Base-by-base conservation (phyloP, 768 basidiomycete species). In the Podaxis sp. region DNA sequence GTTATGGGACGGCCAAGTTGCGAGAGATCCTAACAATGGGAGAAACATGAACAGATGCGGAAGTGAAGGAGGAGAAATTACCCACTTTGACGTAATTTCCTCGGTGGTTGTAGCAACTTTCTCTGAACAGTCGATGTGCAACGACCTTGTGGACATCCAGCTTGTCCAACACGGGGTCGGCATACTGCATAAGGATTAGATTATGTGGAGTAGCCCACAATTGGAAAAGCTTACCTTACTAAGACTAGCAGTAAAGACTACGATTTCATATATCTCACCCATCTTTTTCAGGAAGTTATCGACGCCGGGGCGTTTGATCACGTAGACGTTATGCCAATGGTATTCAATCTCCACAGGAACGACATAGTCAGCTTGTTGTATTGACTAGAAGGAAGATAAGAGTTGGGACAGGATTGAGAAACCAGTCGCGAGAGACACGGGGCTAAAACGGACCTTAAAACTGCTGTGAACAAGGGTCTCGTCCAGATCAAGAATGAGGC, bases 301-400 rank as follows among this genome's bases (percentile, higher is more conserved):
- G 15, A 99, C 97, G 15, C 97, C 97, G 8, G 97, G 97, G 55
- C 97, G 90, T 76, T 98, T 98, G 76, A 98, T 93, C 54, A 98
- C 97, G 76, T 98, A 98, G 66, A 98, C 95, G 71, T 99, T 98
- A 74, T 99, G 97, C 85, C 91, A 93, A 71, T 97, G 92, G 67
- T 93, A 95, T 72, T 99, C 97, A 65, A 99, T 99, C 76, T 98
- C 97, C 25, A 99, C 97, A 4, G 97, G 97, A 2, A 99, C 96
- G 65, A 98, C 93, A 75, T 94, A 99, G 79, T 99, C 97, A 33
- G 96, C 95, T 70, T 94, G 91, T 66, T 83, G 84, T 68, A 98
- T 93, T 59, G 95, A 92, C 96, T 98, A 72, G 13, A 64, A 27
- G 37, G 53, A 55, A 43, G 36, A 59, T 46, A 37, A 59, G 47